Conservation (phyloP, 305 asterid genomes). For the Fraxinus xanthoxyloides region DNA sequence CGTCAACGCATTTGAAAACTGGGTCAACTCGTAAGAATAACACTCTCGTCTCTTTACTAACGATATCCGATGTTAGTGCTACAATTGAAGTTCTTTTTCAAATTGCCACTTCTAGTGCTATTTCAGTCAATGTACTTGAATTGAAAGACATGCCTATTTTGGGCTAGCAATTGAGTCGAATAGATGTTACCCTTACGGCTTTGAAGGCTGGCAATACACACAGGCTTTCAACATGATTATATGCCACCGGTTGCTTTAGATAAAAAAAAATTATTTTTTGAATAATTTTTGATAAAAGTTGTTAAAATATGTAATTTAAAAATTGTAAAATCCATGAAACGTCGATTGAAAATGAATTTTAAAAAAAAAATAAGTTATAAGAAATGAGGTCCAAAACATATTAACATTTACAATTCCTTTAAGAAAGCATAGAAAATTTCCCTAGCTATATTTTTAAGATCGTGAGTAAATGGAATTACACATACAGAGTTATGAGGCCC, state of each 20-base stretch:
- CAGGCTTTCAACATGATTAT: no score
- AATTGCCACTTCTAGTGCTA: neutral
- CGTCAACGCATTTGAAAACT: neutral
- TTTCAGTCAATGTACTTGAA: neutral
- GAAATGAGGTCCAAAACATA: neutral
- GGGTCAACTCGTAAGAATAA: neutral
- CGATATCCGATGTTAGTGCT: neutral
- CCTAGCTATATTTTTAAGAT: neutral
- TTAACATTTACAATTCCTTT: neutral
- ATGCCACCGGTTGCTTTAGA: no score
- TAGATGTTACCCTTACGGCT: no score
- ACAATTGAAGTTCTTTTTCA: neutral
- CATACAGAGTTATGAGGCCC: neutral
- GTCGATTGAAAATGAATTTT: no score
- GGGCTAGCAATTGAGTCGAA: neutral
- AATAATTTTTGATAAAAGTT: no score
- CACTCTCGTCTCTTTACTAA: neutral
- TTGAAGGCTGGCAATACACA: no score
- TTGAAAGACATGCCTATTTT: no score
- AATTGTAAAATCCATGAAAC: no score
- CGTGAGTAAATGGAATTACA: neutral
- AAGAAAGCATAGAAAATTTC: neutral
- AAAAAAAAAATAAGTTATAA: no score
- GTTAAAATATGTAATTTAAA: no score
- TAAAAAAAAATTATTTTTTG: no score